A percentile compares a stretch with the other conserved stretches of the same genome.
Conservation (phyloP, 768 basidiomycete genomes). For the Saitozyma podzolica region DNA sequence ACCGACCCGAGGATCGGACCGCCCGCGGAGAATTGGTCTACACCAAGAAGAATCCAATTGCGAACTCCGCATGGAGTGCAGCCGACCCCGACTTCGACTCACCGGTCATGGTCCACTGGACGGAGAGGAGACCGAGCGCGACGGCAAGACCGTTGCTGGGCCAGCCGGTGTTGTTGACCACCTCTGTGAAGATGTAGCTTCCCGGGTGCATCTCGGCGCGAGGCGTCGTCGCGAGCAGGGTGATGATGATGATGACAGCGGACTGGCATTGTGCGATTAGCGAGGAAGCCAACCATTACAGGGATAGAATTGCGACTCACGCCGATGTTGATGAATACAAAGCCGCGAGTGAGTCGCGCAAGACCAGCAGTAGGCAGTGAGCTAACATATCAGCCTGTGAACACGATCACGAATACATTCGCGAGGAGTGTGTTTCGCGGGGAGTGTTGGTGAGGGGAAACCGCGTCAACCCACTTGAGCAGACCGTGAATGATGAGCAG, state of each 20-base stretch:
- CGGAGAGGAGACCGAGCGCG: slow-evolving; percentile 77
- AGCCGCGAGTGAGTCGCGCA: slow-evolving; percentile 38
- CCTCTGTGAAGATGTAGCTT: slow-evolving; percentile 71
- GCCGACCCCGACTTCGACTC: background rate
- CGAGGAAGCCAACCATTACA: no score
- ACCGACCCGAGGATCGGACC: no score
- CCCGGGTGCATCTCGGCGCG: slow-evolving; percentile 77
- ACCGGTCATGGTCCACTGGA: slow-evolving; percentile 66
- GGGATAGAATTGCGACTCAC: slow-evolving; percentile 34
- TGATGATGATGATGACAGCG: slow-evolving; percentile 79
- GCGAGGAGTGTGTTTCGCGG: slow-evolving; percentile 58
- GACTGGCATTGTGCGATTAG: no score
- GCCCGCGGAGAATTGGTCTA: no score
- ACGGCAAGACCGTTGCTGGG: slow-evolving; percentile 78
- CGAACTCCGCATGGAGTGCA: background rate
- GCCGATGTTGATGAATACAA: slow-evolving; percentile 82
- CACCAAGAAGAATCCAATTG: background rate
- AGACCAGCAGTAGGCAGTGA: no score
- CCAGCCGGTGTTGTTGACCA: slow-evolving; percentile 74
- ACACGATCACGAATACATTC: slow-evolving; percentile 58
- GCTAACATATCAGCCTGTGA: no score
- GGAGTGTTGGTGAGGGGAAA: background rate
- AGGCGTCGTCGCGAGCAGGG: slow-evolving; percentile 66
- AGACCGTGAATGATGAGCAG: slow-evolving; percentile 76
- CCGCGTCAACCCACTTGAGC: slow-evolving; percentile 56